phyloP scores from a whole-genome alignment of 2,329 filamentous ascomycete species.

The Claviceps sp. region DNA sequence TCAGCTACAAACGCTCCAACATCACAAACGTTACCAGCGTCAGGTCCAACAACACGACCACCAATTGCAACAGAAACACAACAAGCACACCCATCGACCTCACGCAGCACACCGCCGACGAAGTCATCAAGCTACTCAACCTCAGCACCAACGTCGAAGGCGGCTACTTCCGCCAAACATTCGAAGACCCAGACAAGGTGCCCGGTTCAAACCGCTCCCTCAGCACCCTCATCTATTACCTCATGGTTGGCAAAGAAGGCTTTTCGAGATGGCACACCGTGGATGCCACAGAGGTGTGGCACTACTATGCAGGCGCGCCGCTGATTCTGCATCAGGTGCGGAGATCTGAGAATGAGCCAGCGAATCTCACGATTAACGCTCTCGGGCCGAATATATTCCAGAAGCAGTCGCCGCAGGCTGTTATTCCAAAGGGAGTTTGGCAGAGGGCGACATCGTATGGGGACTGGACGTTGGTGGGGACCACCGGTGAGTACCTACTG shows the following conservation, averaged over 20 bases:
- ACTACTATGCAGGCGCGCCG: slow-evolving; percentile 39
- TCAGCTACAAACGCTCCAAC: too few species aligned
- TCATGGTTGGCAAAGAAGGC: slow-evolving; percentile 29
- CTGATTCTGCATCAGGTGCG: slow-evolving; percentile 29
- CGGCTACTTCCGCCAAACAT: slow-evolving; percentile 35
- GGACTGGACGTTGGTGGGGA: slow-evolving; percentile 33
- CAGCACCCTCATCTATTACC: slow-evolving; percentile 39
- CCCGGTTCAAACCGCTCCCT: slow-evolving; percentile 21
- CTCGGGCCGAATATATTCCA: slow-evolving; percentile 29
- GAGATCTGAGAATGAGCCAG: background rate
- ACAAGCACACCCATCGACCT: background rate
- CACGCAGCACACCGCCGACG: slow-evolving; percentile 15
- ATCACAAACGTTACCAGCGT: too few species aligned
- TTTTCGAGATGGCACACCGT: slow-evolving; percentile 35
- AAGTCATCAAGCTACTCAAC: slow-evolving; percentile 28
- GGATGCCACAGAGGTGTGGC: slow-evolving; percentile 37
- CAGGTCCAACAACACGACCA: background rate
- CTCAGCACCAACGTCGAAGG: slow-evolving; percentile 32
- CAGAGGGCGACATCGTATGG: slow-evolving; percentile 25
- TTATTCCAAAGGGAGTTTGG: slow-evolving; percentile 28
- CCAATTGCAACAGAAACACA: background rate
- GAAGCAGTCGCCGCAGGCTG: slow-evolving; percentile 28
- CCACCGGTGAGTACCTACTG: slow-evolving; percentile 7
- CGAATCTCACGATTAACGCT: slow-evolving; percentile 22
- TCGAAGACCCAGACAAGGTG: slow-evolving; percentile 21